phyloP scores from a whole-genome alignment of 179 eudicot species.

The Beta macrorhiza region DNA sequence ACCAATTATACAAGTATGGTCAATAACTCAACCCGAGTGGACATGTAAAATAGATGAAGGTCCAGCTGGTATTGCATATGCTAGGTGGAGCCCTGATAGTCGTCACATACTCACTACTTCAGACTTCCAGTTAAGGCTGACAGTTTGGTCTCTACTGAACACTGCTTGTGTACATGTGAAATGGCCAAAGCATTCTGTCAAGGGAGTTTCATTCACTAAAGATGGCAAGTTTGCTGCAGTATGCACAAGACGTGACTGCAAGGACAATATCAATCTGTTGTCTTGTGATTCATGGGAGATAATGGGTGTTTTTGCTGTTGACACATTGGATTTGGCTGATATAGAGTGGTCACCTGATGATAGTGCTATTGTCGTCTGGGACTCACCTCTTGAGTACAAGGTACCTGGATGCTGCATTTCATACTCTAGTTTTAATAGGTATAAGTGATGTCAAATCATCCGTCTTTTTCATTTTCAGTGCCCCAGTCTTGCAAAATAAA shows the following conservation, averaged over 20 bases:
- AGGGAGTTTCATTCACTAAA: conserved; percentile 83
- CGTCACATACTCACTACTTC: conserved; percentile 99
- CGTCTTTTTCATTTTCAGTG: neutral
- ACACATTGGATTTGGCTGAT: conserved; percentile 88
- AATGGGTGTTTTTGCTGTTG: conserved; percentile 87
- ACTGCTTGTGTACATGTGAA: conserved; percentile 92
- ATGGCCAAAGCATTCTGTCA: conserved; percentile 85
- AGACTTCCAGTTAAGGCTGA: conserved; percentile 81
- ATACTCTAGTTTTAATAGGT: neutral
- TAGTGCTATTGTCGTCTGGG: conserved; percentile 90
- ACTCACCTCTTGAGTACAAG: conserved; percentile 93
- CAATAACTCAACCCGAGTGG: conserved; percentile 94
- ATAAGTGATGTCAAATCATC: neutral
- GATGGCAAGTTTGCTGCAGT: conserved; percentile 96
- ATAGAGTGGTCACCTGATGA: conserved; percentile 98
- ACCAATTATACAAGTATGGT: conserved; percentile 96
- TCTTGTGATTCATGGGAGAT: conserved; percentile 94
- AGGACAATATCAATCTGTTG: conserved; percentile 75
- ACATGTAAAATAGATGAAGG: conserved; percentile 99
- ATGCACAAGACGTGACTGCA: conserved; percentile 97
- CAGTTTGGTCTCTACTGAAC: conserved; percentile 92
- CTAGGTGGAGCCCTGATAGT: conserved; percentile 99
- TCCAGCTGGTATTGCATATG: conserved; percentile 91
- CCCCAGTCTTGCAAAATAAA: neutral
- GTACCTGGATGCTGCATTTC: conserved; percentile 34